Evolutionary conservation across 2,329 filamentous ascomycete species (phyloP).

Genomic region (Rutstroemia sp.): DNA sequence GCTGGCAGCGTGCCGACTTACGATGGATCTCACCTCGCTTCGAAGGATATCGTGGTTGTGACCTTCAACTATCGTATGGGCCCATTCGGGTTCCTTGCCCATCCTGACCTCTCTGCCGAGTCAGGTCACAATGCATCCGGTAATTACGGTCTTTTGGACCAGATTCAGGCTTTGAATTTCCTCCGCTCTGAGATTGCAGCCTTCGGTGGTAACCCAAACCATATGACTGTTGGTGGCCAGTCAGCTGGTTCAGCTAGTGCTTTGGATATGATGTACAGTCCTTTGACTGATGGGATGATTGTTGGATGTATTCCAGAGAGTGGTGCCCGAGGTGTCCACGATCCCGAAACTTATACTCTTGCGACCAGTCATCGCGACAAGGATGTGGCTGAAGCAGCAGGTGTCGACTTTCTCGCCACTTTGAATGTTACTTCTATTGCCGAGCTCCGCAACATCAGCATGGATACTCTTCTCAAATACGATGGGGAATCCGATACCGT

Average conservation of each 20-base stretch:
- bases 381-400: slow-evolving; percentile 16
- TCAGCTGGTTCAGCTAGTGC: slow-evolving; percentile 45
- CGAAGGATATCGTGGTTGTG: slow-evolving; percentile 36
- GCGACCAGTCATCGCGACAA: slow-evolving; percentile 24
- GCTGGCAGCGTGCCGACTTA: slow-evolving; percentile 34
- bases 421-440: slow-evolving; percentile 21
- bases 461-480: slow-evolving; percentile 13
- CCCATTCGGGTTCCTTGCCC: slow-evolving; percentile 21
- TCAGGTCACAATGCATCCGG: slow-evolving; percentile 31
- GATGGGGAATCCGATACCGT: slow-evolving; percentile 19
- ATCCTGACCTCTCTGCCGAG: slow-evolving; percentile 18
- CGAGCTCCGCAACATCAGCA: slow-evolving; percentile 17
- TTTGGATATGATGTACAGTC: slow-evolving; percentile 24
- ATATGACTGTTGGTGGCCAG: slow-evolving; percentile 59
- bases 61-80: slow-evolving; percentile 39
- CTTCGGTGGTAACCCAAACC: slow-evolving; percentile 60
- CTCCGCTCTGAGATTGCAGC: slow-evolving; percentile 39
- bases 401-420: slow-evolving; percentile 13
- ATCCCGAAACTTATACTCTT: slow-evolving; percentile 25
- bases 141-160: slow-evolving; percentile 64
- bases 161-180: slow-evolving; percentile 45
- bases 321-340: slow-evolving; percentile 27
- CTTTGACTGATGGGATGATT: slow-evolving; percentile 21
- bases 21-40: slow-evolving; percentile 35
- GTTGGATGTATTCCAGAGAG: slow-evolving; percentile 29